Evolutionary conservation across 352 stramenopile genomes (phyloP).

Genomic region (Pythium insidiosum): DNA sequence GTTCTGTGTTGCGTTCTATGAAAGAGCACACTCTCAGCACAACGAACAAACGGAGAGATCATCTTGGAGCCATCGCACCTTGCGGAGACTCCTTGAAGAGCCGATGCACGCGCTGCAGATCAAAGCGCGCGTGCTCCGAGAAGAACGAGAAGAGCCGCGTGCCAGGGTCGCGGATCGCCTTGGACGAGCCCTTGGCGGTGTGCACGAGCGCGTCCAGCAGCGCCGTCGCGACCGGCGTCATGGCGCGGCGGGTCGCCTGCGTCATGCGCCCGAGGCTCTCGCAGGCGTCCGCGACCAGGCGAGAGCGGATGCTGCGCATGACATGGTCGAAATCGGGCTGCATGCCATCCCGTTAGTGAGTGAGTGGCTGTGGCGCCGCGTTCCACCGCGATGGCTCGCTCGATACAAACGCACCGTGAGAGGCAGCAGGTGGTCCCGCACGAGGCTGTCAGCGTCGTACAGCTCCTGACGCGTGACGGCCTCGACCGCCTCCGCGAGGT

Average conservation of each 20-base stretch:
- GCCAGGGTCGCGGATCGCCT: conserved; percentile 39
- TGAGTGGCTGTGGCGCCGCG: not conserved
- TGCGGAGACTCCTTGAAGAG: conserved; percentile 34
- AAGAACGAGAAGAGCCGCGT: conserved; percentile 38
- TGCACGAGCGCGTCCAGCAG: conserved; percentile 35
- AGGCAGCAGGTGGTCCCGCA: conserved; percentile 25
- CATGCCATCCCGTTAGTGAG: not conserved
- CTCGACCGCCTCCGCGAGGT: conserved; percentile 42
- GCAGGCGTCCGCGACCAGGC: conserved; percentile 43
- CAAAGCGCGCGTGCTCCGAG: conserved; percentile 52
- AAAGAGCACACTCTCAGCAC: conserved; percentile 1
- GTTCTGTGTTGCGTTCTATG: no score
- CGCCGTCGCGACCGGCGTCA: conserved; percentile 46
- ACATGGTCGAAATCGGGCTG: conserved; percentile 34
- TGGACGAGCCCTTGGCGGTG: conserved; percentile 47
- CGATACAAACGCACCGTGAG: conserved; percentile 29
- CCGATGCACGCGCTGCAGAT: conserved; percentile 36
- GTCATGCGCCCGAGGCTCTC: conserved; percentile 37
- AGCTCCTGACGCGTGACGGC: conserved; percentile 14
- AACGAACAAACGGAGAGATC: not conserved
- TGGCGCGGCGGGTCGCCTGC: conserved; percentile 28
- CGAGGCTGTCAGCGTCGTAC: conserved; percentile 15
- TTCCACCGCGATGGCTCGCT: not conserved
- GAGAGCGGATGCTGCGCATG: conserved; percentile 38
- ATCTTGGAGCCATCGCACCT: conserved; percentile 13